Base-by-base conservation (phyloP, 306 rosid species). In the Vigna mungo region DNA sequence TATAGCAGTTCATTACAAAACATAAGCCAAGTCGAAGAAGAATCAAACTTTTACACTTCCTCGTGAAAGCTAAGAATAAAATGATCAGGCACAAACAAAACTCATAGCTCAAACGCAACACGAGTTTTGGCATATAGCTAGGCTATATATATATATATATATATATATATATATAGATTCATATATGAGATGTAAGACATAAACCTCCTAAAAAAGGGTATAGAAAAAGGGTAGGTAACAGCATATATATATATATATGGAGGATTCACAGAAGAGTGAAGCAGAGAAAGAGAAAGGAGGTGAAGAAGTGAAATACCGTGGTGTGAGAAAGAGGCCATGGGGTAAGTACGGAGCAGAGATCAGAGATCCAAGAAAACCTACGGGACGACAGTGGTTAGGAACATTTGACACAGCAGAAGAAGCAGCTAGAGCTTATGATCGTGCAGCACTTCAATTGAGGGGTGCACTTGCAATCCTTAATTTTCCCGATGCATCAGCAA, bases 281-380 rank as follows among this genome's bases (percentile, higher is more conserved):
- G 56, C 76, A 53, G 78, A 83, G 1, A 63, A 77, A 9, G 85
- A 78, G 55, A 68, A 74, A 80, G 81, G 52, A 25, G 56, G 46
- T 7, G 89, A 86, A 74, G 88, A 79, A 58, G 86, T 77, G 71
- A 83, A 48, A 39, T 91, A 81, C 71, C 88, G 93, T 0, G 96
- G 96, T 0, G 96, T 89, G n/a, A 83, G 96, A 18, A 68, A 49
- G 70, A 68, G 96, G 85, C 96, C 96, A 2, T 91, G 91, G 96
- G 96, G 96, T 51, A 91, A 91, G 78, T 91, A 56, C 41, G 96
- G 93, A 1, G 87, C 93, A 11, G 93, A 91, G 75, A 91, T 91
- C 36, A 75, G 96, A 56, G 96, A 91, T 34, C 89, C 93, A 0
- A 41, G 88, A 7, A 89, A 75, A 75, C 86, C 89, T 17, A 82